phyloP scores from a whole-genome alignment of 2,329 filamentous ascomycete genomes.

The Geoglossum cookeanum region DNA sequence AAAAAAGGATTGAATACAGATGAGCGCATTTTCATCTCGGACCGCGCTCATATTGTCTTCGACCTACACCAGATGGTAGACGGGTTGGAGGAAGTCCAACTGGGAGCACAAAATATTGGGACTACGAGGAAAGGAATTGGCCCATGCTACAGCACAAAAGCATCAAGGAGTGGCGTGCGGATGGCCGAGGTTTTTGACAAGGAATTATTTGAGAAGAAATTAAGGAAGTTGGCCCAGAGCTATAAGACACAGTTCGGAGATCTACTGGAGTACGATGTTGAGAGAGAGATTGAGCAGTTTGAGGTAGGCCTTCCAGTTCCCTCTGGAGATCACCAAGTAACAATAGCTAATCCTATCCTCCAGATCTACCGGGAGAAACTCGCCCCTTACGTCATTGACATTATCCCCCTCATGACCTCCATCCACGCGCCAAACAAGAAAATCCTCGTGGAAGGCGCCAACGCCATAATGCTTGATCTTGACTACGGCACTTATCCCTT shows the following conservation, averaged over 20 bases:
- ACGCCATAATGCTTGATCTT: slow-evolving; percentile 48
- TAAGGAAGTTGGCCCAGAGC: slow-evolving; percentile 40
- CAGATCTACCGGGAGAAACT: slow-evolving; percentile 36
- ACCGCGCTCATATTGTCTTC: slow-evolving; percentile 43
- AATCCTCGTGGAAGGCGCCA: slow-evolving; percentile 50
- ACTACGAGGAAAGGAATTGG: slow-evolving; percentile 33
- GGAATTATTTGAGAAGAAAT: slow-evolving; percentile 43
- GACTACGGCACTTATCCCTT: slow-evolving; percentile 42
- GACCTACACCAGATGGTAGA: slow-evolving; percentile 49
- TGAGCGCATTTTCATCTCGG: slow-evolving; percentile 42
- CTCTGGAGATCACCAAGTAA: not conserved
- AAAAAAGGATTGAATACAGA: slow-evolving; percentile 39
- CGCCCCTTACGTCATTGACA: slow-evolving; percentile 44
- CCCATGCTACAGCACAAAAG: slow-evolving; percentile 41
- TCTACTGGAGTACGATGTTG: slow-evolving; percentile 43
- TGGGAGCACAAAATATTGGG: slow-evolving; percentile 26
- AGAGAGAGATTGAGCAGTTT: slow-evolving; percentile 47
- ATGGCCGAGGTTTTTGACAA: slow-evolving; percentile 49
- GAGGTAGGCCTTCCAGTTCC: slow-evolving; percentile 19
- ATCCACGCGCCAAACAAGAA: slow-evolving; percentile 39
- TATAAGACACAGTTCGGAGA: slow-evolving; percentile 52
- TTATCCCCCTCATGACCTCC: slow-evolving; percentile 40
- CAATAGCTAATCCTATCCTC: not conserved
- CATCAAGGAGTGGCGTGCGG: slow-evolving; percentile 44
- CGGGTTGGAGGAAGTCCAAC: slow-evolving; percentile 41